Conservation (phyloP, 1,139 yeast species). For the Taphrina populina region DNA sequence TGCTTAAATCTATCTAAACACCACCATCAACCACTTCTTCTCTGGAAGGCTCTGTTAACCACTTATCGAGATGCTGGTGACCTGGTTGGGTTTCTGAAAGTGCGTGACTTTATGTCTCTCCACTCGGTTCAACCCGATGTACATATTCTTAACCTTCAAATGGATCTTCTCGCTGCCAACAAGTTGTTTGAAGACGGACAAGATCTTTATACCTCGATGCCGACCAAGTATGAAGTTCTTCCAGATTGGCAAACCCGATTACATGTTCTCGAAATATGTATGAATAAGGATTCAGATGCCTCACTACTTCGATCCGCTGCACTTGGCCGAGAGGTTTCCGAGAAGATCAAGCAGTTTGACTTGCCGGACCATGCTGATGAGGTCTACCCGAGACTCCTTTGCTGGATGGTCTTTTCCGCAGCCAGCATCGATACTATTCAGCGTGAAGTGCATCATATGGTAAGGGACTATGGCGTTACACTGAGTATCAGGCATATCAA, state of each 20-base stretch:
- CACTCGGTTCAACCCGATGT: slow-evolving; percentile 5
- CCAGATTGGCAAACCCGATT: slow-evolving; percentile 6
- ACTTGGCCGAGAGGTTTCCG: slow-evolving; percentile 1
- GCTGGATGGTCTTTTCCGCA: slow-evolving; percentile 17
- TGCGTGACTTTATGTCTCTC: slow-evolving; percentile 14
- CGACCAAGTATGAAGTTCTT: neutral
- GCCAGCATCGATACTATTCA: slow-evolving; percentile 8
- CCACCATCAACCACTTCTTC: slow-evolving; percentile 9
- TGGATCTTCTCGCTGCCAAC: slow-evolving; percentile 2
- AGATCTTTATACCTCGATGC: slow-evolving; percentile 9
- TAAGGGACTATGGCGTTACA: neutral
- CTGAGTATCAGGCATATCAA: slow-evolving; percentile 10
- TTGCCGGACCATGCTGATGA: slow-evolving; percentile 3
- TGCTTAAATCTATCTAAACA: neutral
- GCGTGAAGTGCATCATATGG: slow-evolving; percentile 1
- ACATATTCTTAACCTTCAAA: slow-evolving; percentile 15
- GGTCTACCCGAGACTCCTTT: slow-evolving; percentile 7
- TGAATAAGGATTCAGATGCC: neutral
- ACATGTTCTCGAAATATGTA: slow-evolving; percentile 13
- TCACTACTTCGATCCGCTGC: neutral
- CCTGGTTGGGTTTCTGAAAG: slow-evolving; percentile 11
- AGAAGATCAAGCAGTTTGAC: neutral
- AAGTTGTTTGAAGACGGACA: slow-evolving; percentile 7
- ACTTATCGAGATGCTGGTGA: slow-evolving; percentile 10
- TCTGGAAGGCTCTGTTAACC: slow-evolving; percentile 16